Conservation (phyloP, 2,329 filamentous ascomycete genomes). For the Gliomastix tumulicola region DNA sequence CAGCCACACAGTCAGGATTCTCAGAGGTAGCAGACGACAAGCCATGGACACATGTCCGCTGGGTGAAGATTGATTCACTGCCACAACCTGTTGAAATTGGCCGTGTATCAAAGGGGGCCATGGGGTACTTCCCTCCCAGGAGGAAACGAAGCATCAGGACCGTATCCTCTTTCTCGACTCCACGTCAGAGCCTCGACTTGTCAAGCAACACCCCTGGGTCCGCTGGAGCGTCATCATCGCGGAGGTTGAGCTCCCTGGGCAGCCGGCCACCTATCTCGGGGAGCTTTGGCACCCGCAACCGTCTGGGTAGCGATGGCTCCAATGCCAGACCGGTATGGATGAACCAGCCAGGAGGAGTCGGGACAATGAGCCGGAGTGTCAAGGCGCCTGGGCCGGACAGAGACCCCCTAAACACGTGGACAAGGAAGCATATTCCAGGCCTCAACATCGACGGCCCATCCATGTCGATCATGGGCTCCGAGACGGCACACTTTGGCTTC, state of each 20-base stretch:
- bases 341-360: slow-evolving; percentile 80
- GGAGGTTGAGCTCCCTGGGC: slow-evolving; percentile 34
- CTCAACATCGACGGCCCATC: slow-evolving; percentile 66
- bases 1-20: too few relatives aligned
- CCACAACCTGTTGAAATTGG: slow-evolving; percentile 74
- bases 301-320: slow-evolving; percentile 26
- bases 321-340: slow-evolving; percentile 54
- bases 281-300: slow-evolving; percentile 26
- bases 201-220: slow-evolving; percentile 35
- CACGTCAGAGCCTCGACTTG: slow-evolving; percentile 57
- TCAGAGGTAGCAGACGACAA: slow-evolving; percentile 48
- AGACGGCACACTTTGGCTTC: slow-evolving; percentile 52
- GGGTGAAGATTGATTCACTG: slow-evolving; percentile 72
- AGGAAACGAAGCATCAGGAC: slow-evolving; percentile 75
- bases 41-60: slow-evolving; percentile 81
- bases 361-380: slow-evolving; percentile 66
- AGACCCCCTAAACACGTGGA: slow-evolving; percentile 78
- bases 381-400: slow-evolving; percentile 73
- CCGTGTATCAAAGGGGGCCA: slow-evolving; percentile 68
- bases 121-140: slow-evolving; percentile 89
- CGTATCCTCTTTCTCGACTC: slow-evolving; percentile 59
- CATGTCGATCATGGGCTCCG: slow-evolving; percentile 57
- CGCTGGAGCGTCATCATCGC: slow-evolving; percentile 22
- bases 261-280: slow-evolving; percentile 22
- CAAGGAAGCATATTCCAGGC: slow-evolving; percentile 74